Conservation (phyloP, 768 basidiomycete species). For the Pleurotus giganteus region DNA sequence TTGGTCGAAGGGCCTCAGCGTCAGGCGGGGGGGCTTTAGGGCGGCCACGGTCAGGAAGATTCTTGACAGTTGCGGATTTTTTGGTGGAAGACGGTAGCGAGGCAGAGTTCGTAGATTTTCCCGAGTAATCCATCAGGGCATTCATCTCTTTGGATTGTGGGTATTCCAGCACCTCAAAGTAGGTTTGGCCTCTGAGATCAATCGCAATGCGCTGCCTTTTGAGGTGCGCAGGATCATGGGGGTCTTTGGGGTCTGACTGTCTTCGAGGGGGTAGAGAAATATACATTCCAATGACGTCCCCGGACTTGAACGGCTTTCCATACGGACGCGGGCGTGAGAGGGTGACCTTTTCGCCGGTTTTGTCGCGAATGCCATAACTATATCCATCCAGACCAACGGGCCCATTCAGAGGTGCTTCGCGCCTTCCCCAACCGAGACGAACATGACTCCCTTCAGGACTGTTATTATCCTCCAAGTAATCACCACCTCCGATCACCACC, state of each 20-base stretch:
- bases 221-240: constrained; percentile 77
- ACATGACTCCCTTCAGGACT: constrained; percentile 75
- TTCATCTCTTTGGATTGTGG: constrained; percentile 89
- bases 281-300: constrained; percentile 92
- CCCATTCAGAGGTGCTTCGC: constrained; percentile 91
- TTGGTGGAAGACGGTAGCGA: constrained; percentile 61
- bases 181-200: constrained; percentile 94
- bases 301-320: constrained; percentile 68
- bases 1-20: constrained; percentile 49
- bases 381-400: constrained; percentile 95
- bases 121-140: constrained; percentile 76
- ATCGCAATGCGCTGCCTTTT: constrained; percentile 91
- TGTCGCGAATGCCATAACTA: constrained; percentile 89
- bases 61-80: constrained; percentile 60
- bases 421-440: constrained; percentile 85
- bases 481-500: constrained; percentile 73
- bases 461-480: constrained; percentile 44
- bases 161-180: constrained; percentile 94
- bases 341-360: constrained; percentile 87
- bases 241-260: constrained; percentile 57
- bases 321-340: constrained; percentile 81
- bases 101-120: constrained; percentile 52
- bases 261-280: constrained; percentile 79
- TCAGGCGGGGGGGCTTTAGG: constrained; percentile 33
- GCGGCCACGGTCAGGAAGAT: constrained; percentile 59